phyloP scores from a whole-genome alignment of 345 rosid species.

The Murraya koenigii region DNA sequence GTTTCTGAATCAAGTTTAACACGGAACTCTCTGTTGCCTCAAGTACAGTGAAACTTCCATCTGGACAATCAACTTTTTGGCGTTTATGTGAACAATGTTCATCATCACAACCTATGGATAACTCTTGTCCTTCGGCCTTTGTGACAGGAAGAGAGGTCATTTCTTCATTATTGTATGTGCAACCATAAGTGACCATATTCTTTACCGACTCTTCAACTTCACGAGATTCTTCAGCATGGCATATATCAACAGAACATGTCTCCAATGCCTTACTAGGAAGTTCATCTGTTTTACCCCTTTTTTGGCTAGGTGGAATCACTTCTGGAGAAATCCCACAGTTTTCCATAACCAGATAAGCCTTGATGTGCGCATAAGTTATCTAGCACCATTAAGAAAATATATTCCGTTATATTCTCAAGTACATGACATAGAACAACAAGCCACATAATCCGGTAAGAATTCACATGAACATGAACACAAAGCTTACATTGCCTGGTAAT shows the following conservation, averaged over 20 bases:
- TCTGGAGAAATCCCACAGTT: conserved; percentile 26
- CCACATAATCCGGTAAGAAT: background rate
- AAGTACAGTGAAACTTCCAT: conserved; percentile 9
- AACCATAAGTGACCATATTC: background rate
- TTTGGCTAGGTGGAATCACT: conserved; percentile 1
- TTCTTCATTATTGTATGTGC: background rate
- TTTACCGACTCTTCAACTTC: conserved; percentile 1
- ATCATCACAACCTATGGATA: background rate
- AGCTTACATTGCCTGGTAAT: conserved; percentile 43
- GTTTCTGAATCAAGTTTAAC: conserved; percentile 27
- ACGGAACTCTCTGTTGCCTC: conserved; percentile 30
- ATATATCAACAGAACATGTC: background rate
- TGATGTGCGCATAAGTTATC: conserved; percentile 44
- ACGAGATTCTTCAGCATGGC: background rate
- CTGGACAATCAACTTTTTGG: conserved; percentile 24
- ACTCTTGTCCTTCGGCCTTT: conserved; percentile 4
- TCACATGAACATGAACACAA: background rate
- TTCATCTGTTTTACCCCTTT: conserved; percentile 1
- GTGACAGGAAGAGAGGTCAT: background rate
- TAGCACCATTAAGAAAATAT: conserved; percentile 17
- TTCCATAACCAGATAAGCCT: conserved; percentile 31
- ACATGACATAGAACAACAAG: background rate
- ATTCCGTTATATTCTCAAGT: background rate
- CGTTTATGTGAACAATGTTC: conserved; percentile 25
- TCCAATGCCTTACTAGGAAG: conserved; percentile 5